Percentiles rank a stretch among this genome's conserved stretches.
phyloP scores from a whole-genome alignment of 2,329 filamentous ascomycete genomes.

The Nemania sp. region DNA sequence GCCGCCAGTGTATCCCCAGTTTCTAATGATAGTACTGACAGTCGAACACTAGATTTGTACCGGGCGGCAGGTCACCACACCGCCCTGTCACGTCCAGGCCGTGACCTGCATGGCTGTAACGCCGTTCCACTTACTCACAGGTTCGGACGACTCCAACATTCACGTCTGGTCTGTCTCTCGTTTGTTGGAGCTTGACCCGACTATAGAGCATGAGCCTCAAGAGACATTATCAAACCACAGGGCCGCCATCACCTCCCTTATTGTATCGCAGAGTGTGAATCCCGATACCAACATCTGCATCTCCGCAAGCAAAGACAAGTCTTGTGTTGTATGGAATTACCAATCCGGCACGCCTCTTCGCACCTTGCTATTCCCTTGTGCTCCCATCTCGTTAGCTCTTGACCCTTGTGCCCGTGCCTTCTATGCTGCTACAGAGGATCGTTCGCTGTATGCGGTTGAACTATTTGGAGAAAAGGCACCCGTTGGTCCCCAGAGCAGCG shows the following conservation, averaged over 20 bases:
- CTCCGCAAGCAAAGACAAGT: constrained; percentile 86
- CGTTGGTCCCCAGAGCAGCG: constrained; percentile 64
- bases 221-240: constrained; percentile 83
- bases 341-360: constrained; percentile 80
- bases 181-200: constrained; percentile 72
- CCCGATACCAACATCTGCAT: constrained; percentile 82
- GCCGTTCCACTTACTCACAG: constrained; percentile 79
- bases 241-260: constrained; percentile 75
- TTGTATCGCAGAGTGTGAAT: constrained; percentile 74
- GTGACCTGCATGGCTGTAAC: constrained; percentile 81
- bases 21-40: constrained; percentile 40
- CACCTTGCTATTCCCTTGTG: constrained; percentile 82
- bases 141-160: constrained; percentile 87
- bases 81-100: constrained; percentile 81
- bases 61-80: constrained; percentile 80
- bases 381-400: constrained; percentile 77
- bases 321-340: constrained; percentile 94
- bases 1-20: not conserved
- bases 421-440: constrained; percentile 84
- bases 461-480: constrained; percentile 70
- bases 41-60: constrained; percentile 70
- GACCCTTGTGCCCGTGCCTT: constrained; percentile 88
- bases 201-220: constrained; percentile 74
- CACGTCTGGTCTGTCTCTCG: constrained; percentile 89
- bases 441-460: constrained; percentile 82